These are phyloP conservation scores for Bolboschoenoplectus hybrid DNA, from an alignment of 202 grass and related monocot species.

Conservation along the genomic window DNA sequence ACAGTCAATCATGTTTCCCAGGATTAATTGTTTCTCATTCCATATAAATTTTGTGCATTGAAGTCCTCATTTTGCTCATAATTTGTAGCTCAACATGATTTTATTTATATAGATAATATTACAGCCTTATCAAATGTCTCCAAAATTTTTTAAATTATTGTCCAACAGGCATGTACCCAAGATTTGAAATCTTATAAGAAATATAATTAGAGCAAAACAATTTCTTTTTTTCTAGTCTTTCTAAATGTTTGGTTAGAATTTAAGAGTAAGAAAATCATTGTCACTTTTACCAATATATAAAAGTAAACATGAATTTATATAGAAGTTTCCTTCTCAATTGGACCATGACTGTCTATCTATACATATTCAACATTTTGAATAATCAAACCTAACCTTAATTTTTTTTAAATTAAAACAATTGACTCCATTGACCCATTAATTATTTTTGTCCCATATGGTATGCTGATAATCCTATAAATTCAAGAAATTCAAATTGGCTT, in stretches of 20 bases:
- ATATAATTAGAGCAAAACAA: not conserved
- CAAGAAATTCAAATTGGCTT: not conserved
- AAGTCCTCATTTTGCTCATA: too few species aligned
- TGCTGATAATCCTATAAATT: not conserved
- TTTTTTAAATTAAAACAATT: conserved; percentile 32
- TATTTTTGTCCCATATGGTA: conserved; percentile 9
- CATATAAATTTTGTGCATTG: too few species aligned
- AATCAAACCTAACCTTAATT: not conserved
- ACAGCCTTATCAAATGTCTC: too few species aligned
- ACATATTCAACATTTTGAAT: conserved; percentile 23
- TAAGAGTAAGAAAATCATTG: not conserved
- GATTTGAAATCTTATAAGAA: too few species aligned
- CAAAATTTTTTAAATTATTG: not conserved
- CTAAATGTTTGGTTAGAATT: not conserved
- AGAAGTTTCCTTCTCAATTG: conserved; percentile 8
- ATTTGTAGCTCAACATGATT: too few species aligned
- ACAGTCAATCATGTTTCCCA: too few species aligned
- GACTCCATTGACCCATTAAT: conserved; percentile 35
- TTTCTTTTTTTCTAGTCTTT: not conserved
- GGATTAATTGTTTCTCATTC: too few species aligned
- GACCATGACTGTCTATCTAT: not conserved
- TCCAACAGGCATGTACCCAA: not conserved
- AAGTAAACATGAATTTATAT: not conserved
- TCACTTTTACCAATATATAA: conserved; percentile 19
- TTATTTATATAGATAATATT: too few species aligned